Evolutionary conservation across 1,284 basidiomycete species (phyloP).

Genomic region (Ganoderma meredithae): DNA sequence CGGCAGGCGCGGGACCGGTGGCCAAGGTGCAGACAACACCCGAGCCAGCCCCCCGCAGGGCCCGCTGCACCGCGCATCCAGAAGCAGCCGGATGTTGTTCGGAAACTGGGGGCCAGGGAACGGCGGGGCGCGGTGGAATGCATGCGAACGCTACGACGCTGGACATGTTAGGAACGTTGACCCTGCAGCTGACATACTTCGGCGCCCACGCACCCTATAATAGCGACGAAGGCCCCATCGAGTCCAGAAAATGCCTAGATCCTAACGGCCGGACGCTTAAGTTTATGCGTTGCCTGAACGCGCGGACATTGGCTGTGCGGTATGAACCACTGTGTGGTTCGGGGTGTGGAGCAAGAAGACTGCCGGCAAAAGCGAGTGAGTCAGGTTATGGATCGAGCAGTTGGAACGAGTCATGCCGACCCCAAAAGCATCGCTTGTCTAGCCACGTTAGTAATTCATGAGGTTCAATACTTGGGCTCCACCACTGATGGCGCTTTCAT

Average conservation of each 20-base stretch:
- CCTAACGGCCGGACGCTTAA: conserved; percentile 16
- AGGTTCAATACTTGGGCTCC: not conserved
- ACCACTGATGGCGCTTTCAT: not conserved
- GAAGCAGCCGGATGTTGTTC: conserved; percentile 28
- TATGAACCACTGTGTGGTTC: not conserved
- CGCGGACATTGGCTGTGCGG: not conserved
- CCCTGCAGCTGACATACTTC: conserved; percentile 29
- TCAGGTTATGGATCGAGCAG: not conserved
- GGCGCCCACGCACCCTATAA: conserved; percentile 25
- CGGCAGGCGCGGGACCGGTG: not conserved
- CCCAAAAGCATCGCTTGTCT: not conserved
- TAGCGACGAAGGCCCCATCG: conserved; percentile 20
- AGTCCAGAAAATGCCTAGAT: conserved; percentile 16
- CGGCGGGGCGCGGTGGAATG: conserved; percentile 8
- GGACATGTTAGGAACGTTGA: conserved; percentile 19
- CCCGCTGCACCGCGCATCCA: conserved; percentile 12
- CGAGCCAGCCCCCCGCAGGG: not conserved
- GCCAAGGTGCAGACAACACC: not conserved
- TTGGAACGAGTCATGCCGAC: not conserved
- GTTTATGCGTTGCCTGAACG: conserved; percentile 2
- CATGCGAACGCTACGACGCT: conserved; percentile 13
- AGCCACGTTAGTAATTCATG: not conserved
- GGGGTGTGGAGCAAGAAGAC: not conserved
- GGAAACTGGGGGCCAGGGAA: conserved; percentile 11
- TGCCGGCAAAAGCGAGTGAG: not conserved